Conservation (phyloP, 345 rosid genomes). For the Brassica carinata region DNA sequence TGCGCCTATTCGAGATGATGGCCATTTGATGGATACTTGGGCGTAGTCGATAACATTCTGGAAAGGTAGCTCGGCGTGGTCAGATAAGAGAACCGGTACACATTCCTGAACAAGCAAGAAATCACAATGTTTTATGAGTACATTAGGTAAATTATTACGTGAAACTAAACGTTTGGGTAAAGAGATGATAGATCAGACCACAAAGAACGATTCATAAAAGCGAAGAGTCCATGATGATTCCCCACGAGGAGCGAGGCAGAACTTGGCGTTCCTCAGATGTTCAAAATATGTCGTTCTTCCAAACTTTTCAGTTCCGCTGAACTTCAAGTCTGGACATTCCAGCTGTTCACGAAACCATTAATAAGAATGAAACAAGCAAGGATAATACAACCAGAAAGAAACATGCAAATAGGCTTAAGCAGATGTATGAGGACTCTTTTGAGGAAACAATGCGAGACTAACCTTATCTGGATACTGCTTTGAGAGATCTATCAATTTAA, state of each 20-base stretch:
- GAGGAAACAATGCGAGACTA: slow-evolving; percentile 13
- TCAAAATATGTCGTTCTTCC: slow-evolving; percentile 85
- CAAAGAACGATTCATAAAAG: slow-evolving; percentile 91
- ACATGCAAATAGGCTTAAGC: slow-evolving; percentile 3
- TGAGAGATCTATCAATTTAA: slow-evolving; percentile 79
- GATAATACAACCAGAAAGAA: neutral
- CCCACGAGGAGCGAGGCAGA: slow-evolving; percentile 97
- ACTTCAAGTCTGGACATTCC: slow-evolving; percentile 95
- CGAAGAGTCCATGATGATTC: slow-evolving; percentile 99
- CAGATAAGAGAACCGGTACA: slow-evolving; percentile 90
- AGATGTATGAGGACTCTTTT: neutral
- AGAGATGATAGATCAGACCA: slow-evolving; percentile 53
- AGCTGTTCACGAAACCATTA: slow-evolving; percentile 52
- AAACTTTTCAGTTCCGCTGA: slow-evolving; percentile 80
- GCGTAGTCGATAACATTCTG: slow-evolving; percentile 86
- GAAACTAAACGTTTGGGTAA: neutral
- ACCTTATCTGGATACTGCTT: slow-evolving; percentile 87
- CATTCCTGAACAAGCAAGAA: slow-evolving; percentile 68
- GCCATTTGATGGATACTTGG: slow-evolving; percentile 92
- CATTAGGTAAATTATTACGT: neutral
- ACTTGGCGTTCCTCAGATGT: slow-evolving; percentile 86
- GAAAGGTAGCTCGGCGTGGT: slow-evolving; percentile 85
- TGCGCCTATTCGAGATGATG: slow-evolving; percentile 72
- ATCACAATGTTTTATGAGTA: neutral
- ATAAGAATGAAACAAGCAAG: slow-evolving; percentile 4